Evolutionary conservation across 441 rosid genomes (phyloP).

Genomic region (Metrosideros polymorpha): DNA sequence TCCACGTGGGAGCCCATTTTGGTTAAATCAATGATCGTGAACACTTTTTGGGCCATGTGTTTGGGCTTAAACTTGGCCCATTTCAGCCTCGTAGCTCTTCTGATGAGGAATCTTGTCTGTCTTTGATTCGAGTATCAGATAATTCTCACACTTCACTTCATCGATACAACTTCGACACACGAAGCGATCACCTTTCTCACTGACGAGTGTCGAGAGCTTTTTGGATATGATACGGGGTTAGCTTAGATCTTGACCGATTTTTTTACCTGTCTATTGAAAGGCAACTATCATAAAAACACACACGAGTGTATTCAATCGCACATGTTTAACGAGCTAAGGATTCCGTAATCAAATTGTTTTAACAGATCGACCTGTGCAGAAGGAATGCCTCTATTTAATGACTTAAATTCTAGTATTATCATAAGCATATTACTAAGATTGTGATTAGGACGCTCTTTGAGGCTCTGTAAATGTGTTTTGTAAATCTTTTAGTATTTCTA

Average conservation of each 20-base stretch:
- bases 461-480: not conserved
- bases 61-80: not conserved
- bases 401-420: not conserved
- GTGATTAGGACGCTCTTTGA: not conserved
- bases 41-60: not conserved
- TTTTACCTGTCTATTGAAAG: not conserved
- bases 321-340: not conserved
- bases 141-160: no score
- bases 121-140: no score
- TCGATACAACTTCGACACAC: not conserved
- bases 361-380: accelerated
- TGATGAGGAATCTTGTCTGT: not conserved
- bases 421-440: accelerated
- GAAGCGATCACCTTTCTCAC: not conserved
- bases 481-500: not conserved
- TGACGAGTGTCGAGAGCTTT: not conserved
- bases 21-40: not conserved
- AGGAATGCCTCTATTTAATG: not conserved
- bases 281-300: accelerated
- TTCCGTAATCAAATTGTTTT: not conserved
- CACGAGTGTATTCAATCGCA: accelerated
- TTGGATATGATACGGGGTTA: not conserved
- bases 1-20: not conserved
- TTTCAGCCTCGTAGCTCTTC: not conserved
- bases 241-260: not conserved